Evolutionary conservation across 371 early-diverging fungal genomes (phyloP).

Genomic region (Fennellomyces sp.): DNA sequence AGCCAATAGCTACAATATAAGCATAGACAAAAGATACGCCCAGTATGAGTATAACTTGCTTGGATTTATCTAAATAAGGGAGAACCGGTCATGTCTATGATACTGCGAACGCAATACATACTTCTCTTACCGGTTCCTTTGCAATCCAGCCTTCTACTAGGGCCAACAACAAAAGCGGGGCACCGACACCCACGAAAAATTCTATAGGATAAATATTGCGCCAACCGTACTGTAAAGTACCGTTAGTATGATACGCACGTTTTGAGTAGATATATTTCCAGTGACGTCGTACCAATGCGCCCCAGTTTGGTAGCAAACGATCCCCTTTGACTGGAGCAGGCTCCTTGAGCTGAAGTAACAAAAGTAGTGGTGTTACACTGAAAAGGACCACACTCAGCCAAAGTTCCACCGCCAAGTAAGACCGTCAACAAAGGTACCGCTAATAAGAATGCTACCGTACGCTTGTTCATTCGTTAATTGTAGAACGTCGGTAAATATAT

Average conservation of each 20-base stretch:
- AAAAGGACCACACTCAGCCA: constrained; percentile 77
- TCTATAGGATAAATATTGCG: constrained; percentile 3
- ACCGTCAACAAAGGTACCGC: constrained; percentile 70
- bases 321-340: constrained; percentile 34
- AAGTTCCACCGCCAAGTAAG: constrained; percentile 79
- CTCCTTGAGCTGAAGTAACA: constrained; percentile 54
- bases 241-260: too few relatives aligned
- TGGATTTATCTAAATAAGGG: constrained; percentile 11
- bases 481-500: too few relatives aligned
- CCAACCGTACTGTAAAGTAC: constrained; percentile 5
- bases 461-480: constrained; percentile 69
- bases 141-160: constrained; percentile 18
- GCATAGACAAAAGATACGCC: constrained; percentile 1
- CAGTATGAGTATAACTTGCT: constrained; percentile 9
- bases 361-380: constrained; percentile 51
- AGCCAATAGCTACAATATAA: constrained; percentile 62
- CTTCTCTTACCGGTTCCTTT: constrained; percentile 9
- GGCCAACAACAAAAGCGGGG: not conserved
- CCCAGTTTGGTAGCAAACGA: constrained; percentile 50
- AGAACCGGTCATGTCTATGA: not conserved
- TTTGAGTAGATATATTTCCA: too few relatives aligned
- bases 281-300: constrained; percentile 75
- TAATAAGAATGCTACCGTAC: constrained; percentile 69
- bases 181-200: constrained; percentile 9
- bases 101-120: not conserved